Conservation (phyloP, 1,284 basidiomycete species). For the Tetrapyrgos nigripes region DNA sequence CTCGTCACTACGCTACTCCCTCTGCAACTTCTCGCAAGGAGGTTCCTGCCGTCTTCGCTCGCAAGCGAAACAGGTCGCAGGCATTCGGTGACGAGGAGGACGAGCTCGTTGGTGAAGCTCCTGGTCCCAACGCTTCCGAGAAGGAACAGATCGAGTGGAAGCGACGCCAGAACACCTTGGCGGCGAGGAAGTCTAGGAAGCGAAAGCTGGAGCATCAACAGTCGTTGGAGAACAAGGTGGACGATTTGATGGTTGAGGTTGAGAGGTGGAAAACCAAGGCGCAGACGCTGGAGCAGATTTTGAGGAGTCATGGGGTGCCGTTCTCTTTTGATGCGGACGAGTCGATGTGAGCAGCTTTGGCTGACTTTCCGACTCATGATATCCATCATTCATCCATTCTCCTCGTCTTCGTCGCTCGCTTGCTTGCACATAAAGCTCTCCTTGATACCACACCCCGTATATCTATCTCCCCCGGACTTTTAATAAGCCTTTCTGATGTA, state of each 20-base stretch:
- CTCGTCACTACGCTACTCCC: constrained; percentile 60
- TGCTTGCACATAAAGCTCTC: neutral
- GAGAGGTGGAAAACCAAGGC: constrained; percentile 65
- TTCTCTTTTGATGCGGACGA: neutral
- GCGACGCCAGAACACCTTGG: constrained; percentile 81
- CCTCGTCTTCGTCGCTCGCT: constrained; percentile 1
- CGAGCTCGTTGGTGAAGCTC: constrained; percentile 24
- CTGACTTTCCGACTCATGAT: constrained; percentile 1
- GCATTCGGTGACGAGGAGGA: constrained; percentile 55
- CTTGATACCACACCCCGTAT: neutral
- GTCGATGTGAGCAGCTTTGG: neutral
- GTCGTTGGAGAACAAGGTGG: neutral
- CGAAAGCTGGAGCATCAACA: constrained; percentile 67
- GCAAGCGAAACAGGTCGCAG: constrained; percentile 61
- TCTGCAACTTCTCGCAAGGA: constrained; percentile 66
- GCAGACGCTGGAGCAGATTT: constrained; percentile 40
- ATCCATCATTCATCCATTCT: constrained; percentile 1
- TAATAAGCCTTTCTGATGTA: no score
- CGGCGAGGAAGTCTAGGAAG: constrained; percentile 76
- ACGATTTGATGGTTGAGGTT: constrained; percentile 46
- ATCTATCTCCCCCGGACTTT: no score
- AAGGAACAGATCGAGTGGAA: constrained; percentile 76
- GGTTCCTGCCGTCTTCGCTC: constrained; percentile 55
- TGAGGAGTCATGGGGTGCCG: no score
- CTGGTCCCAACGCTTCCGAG: constrained; percentile 51